Evolutionary conservation across 2,329 filamentous ascomycete genomes (phyloP).

Genomic region (Fusarium virguliforme): DNA sequence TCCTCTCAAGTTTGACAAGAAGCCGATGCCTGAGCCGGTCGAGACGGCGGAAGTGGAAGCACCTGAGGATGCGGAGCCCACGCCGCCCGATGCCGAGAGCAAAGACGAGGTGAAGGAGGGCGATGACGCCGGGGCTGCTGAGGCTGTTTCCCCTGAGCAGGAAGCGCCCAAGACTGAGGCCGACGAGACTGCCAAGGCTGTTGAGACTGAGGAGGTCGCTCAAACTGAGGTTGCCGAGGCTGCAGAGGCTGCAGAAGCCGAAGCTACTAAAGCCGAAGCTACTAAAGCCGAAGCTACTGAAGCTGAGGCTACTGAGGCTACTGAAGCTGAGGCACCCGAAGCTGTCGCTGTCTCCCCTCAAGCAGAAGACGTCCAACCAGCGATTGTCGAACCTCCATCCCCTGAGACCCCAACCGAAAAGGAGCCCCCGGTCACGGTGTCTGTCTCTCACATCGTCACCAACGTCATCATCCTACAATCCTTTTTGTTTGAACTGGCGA

Average conservation of each 20-base stretch:
- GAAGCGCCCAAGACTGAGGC: neutral
- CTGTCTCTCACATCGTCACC: slow-evolving; percentile 83
- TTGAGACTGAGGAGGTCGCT: slow-evolving; percentile 1
- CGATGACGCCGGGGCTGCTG: neutral
- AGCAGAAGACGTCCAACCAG: slow-evolving; percentile 30
- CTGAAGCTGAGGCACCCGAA: slow-evolving; percentile 2
- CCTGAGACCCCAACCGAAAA: slow-evolving; percentile 39
- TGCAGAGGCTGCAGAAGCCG: slow-evolving; percentile 11
- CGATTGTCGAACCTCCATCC: slow-evolving; percentile 39
- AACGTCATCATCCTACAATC: slow-evolving; percentile 86
- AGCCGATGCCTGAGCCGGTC: slow-evolving; percentile 44
- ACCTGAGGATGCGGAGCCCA: slow-evolving; percentile 10
- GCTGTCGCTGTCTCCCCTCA: neutral
- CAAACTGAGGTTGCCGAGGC: slow-evolving; percentile 7
- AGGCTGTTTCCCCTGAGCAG: neutral
- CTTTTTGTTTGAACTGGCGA: slow-evolving; percentile 83
- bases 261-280: too few relatives aligned
- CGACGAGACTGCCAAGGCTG: slow-evolving; percentile 15
- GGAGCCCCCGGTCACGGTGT: slow-evolving; percentile 64
- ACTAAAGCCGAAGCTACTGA: too few relatives aligned
- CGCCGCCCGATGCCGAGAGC: neutral
- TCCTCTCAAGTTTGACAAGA: slow-evolving; percentile 63
- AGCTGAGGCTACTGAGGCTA: slow-evolving; percentile 7
- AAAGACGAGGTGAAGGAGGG: slow-evolving; percentile 31
- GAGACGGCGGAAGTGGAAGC: slow-evolving; percentile 47